These are phyloP conservation scores for Colletotrichum lentis DNA, from an alignment of 2,329 filamentous ascomycete genomes.

Conservation along the genomic window DNA sequence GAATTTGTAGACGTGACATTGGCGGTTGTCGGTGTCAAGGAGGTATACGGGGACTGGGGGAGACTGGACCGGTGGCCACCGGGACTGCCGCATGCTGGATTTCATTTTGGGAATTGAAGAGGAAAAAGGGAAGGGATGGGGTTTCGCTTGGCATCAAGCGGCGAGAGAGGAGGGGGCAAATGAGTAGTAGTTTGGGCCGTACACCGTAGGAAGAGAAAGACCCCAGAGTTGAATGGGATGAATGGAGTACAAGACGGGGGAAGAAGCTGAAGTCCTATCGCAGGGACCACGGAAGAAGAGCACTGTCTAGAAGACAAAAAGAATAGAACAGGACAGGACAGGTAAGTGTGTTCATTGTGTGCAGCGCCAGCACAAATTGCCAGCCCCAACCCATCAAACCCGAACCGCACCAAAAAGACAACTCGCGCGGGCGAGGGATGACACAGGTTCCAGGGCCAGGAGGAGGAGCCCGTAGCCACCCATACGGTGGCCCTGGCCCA, in stretches of 20 bases:
- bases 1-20: slow-evolving; percentile 4
- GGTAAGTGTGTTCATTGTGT: slow-evolving; percentile 10
- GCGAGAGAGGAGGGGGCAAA: background rate
- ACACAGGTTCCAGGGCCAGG: slow-evolving; percentile 34
- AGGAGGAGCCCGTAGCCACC: slow-evolving; percentile 12
- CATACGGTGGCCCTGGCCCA: slow-evolving; percentile 13
- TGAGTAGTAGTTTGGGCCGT: slow-evolving; percentile 14
- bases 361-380: slow-evolving; percentile 14
- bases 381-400: slow-evolving; percentile 30
- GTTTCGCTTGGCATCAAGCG: slow-evolving; percentile 1
- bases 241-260: slow-evolving; percentile 2
- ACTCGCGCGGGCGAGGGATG: slow-evolving; percentile 30
- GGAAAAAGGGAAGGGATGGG: slow-evolving; percentile 9
- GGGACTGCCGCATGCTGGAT: slow-evolving; percentile 6
- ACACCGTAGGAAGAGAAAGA: background rate
- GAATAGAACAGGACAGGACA: background rate
- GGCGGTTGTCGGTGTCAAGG: slow-evolving; percentile 18
- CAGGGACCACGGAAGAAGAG: background rate
- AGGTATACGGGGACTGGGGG: no score
- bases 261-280: slow-evolving; percentile 2
- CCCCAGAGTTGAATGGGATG: slow-evolving; percentile 12
- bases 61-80: slow-evolving; percentile 3
- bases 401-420: slow-evolving; percentile 18
- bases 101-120: background rate
- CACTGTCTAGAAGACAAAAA: background rate